A percentile compares a stretch with the other conserved stretches of the same genome.
These are phyloP conservation scores for Houttuynia cordata DNA, from an alignment of 164 flowering plant species.

Conservation along the genomic window DNA sequence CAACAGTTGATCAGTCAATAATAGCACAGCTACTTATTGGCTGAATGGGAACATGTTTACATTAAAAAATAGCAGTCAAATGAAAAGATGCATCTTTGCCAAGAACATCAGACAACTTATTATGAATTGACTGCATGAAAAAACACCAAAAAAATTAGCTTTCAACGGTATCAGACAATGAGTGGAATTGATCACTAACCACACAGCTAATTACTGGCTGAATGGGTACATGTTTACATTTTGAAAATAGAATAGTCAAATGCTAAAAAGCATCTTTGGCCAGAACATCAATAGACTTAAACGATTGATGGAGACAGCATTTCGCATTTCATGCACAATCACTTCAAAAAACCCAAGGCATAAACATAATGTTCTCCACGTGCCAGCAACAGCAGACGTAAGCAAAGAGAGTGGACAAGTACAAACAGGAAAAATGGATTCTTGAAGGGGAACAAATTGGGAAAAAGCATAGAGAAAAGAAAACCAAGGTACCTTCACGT, in stretches of 20 bases:
- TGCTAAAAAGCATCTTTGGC: neutral
- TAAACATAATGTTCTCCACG: neutral
- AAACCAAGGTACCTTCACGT: constrained; percentile 43
- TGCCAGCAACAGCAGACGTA: neutral
- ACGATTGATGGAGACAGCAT: neutral
- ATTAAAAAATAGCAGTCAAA: neutral
- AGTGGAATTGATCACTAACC: too few relatives aligned
- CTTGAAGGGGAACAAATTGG: too few relatives aligned
- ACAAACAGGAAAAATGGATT: neutral
- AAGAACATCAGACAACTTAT: too few relatives aligned
- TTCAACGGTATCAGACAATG: too few relatives aligned
- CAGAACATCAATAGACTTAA: neutral
- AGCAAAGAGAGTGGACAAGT: neutral
- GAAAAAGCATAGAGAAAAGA: neutral
- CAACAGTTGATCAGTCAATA: neutral
- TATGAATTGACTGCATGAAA: too few relatives aligned
- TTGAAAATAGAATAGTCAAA: too few relatives aligned
- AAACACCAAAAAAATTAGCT: too few relatives aligned
- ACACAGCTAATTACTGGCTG: too few relatives aligned
- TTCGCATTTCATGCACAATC: neutral
- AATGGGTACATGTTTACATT: too few relatives aligned
- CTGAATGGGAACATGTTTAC: too few relatives aligned
- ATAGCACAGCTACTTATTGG: too few relatives aligned
- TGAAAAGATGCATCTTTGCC: too few relatives aligned
- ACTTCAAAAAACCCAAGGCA: neutral